Percentiles rank a stretch among this genome's conserved stretches.
Conservation (phyloP, 1,284 basidiomycete species). For the Vanrija humicola region DNA sequence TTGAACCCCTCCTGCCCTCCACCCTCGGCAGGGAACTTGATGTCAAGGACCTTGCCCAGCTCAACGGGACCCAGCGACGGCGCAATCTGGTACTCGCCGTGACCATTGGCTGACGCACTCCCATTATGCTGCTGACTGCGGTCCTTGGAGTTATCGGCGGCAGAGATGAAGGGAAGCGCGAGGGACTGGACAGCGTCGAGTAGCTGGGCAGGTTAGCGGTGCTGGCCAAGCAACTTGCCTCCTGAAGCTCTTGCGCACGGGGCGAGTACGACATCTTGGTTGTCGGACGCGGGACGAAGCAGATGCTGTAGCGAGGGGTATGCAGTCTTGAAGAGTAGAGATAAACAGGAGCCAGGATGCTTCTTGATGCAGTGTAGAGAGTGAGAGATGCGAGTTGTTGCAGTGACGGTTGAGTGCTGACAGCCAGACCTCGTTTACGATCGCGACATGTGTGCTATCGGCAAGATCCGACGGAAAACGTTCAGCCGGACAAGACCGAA, state of each 20-base stretch:
- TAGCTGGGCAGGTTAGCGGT: conserved; percentile 9
- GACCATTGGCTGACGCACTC: not conserved
- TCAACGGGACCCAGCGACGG: conserved; percentile 5
- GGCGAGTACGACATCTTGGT: not conserved
- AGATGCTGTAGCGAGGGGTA: too few species aligned
- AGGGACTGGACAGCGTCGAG: conserved; percentile 18
- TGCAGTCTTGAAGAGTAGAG: too few species aligned
- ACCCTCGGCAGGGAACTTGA: conserved; percentile 13
- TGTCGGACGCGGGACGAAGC: too few species aligned
- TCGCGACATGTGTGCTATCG: too few species aligned
- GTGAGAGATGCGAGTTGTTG: too few species aligned
- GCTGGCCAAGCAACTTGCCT: not conserved
- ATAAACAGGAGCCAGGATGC: too few species aligned
- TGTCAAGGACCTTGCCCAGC: conserved; percentile 11
- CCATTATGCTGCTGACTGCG: not conserved
- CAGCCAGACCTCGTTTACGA: too few species aligned
- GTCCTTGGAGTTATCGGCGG: conserved; percentile 7
- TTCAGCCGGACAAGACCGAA: too few species aligned
- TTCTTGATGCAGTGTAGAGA: too few species aligned
- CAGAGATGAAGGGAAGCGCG: conserved; percentile 18
- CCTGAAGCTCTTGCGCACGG: conserved; percentile 1
- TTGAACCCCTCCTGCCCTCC: conserved; percentile 20
- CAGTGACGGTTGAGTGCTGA: too few species aligned
- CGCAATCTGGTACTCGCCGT: not conserved
- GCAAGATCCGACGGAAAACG: too few species aligned